Base-by-base conservation (phyloP, 768 basidiomycete genomes). In the Suillus ampliporus region DNA sequence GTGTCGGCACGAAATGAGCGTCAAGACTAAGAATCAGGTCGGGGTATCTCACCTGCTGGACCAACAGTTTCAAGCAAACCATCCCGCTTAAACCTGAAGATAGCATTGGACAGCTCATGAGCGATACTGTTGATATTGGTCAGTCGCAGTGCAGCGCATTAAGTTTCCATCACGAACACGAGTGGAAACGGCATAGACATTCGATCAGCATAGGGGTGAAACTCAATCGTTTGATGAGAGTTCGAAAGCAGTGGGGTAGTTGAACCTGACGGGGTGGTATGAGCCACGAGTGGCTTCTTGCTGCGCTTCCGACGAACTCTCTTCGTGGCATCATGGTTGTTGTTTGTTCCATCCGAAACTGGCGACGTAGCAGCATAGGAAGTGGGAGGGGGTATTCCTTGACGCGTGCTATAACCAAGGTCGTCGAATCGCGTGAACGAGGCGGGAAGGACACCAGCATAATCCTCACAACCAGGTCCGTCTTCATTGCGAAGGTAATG, bases 21-120 rank as follows among this genome's bases (percentile, higher is more conserved):
- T 68, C 10, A 60, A 35, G 38, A 59, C 11, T 38, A 21, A n/a
- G 11, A 46, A 11, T 34, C 13, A 7, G 26, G 38, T 41, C 28
- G 13, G 34, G 11, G 46, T 41, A 14, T 70, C 78, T 72, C 72
- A 86, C 93, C 89, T 34, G 95, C 94, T 14, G 94, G 94, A 38
- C 96, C 96, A 64, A 96, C 89, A 19, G 89, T 89, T 74, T 97
- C 96, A 57, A 98, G 75, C 61, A 89, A 89, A 1, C 94, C 94
- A 67, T 92, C 89, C 41, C 89, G 81, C 71, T 89, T 87, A 75
- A 92, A 95, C 58, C 77, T 77, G 74, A 92, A 95, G 48, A 96
- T 73, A 34, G 82, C 74, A 50, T 86, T 79, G 21, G 85, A 82
- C 40, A 97, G 80, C 72, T 96, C 93, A 75, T 95, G 91, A 3